Evolutionary conservation across 352 stramenopile genomes (phyloP), one percentile per base, ranked within the genome.

Genomic region (Phytophthora idaei): DNA sequence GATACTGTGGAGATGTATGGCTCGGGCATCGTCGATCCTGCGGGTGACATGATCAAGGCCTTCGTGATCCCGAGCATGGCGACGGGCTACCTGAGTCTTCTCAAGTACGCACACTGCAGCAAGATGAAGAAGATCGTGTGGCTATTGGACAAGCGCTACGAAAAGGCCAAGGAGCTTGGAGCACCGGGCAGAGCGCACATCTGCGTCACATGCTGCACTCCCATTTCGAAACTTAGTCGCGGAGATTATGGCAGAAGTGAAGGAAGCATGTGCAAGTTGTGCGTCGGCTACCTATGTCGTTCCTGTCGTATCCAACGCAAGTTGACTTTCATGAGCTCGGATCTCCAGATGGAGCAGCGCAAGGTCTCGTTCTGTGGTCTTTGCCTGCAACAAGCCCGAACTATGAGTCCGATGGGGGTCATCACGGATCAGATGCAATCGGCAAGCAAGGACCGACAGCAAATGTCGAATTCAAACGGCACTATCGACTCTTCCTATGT

Each of bases 1-100:
- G 73, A 81, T 53, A 67, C 61, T 4, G 67, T 90, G 5, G 77
- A 90, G 49, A 48, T 83, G 3, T 87, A 83, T 54, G 63, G 73
- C 9, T 64, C 61, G 10, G 69, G 69, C 2, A 76, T 76, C 14
- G 57, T 80, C 6, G 63, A 81, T n/a, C 60, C 63, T 9, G 57
- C 46, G 0, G 69, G 76, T 45, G 69, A 74, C 12, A 62, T 89
- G 36, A 67, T 77, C 34, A 66, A 67, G 28, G 47, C 64, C 1
- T 39, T 73, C 3, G 56, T 71, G 7, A n/a, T 77, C 3, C 53
- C 64, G 0, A 68, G 56, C 32, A 57, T 69, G 37, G 60, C 65
- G 0, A 36, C 55, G 0, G 51, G 49, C 3, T 59, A 74, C 27
- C 39, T 77, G 29, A 60, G 54, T 7, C 14, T 61, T 3, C 59